A percentile compares a stretch with the other conserved stretches of the same genome.
Evolutionary conservation across 2,329 filamentous ascomycete species (phyloP).

Genomic region (Alternaria infectoria): DNA sequence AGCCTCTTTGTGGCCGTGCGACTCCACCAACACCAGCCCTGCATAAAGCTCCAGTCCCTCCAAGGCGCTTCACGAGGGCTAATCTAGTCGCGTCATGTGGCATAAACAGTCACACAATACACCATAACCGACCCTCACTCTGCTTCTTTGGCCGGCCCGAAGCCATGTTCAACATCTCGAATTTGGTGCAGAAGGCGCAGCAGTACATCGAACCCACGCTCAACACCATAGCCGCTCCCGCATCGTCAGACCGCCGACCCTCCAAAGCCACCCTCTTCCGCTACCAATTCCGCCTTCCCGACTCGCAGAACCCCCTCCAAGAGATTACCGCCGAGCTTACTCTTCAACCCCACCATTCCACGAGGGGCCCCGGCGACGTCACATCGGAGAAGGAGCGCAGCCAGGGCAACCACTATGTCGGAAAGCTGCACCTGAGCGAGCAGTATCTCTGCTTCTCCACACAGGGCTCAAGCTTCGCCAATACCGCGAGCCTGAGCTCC

Average conservation of each 20-base stretch:
- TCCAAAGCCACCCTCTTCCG: slow-evolving; percentile 94
- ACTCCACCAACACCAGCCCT: slow-evolving; percentile 13
- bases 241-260: slow-evolving; percentile 75
- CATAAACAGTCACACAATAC: slow-evolving; percentile 12
- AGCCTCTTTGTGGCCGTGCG: slow-evolving; percentile 16
- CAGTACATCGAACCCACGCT: slow-evolving; percentile 91
- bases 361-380: slow-evolving; percentile 52
- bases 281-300: slow-evolving; percentile 92
- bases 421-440: slow-evolving; percentile 92
- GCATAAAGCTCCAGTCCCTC: slow-evolving; percentile 18
- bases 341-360: slow-evolving; percentile 70
- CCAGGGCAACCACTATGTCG: slow-evolving; percentile 85
- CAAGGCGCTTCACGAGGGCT: slow-evolving; percentile 20
- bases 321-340: slow-evolving; percentile 97
- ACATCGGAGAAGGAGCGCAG: slow-evolving; percentile 67
- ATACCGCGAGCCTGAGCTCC: slow-evolving; percentile 76
- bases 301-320: slow-evolving; percentile 89
- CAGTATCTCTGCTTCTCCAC: slow-evolving; percentile 97
- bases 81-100: slow-evolving; percentile 37
- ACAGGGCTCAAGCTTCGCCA: slow-evolving; percentile 84
- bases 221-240: slow-evolving; percentile 66
- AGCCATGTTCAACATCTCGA: slow-evolving; percentile 64
- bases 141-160: slow-evolving; percentile 20
- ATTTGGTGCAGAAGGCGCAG: slow-evolving; percentile 93
- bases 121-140: slow-evolving; percentile 19